Evolutionary conservation across 208 protist genomes (phyloP), one percentile per base, ranked within the genome.

Genomic region (Crithidia brevicula): DNA sequence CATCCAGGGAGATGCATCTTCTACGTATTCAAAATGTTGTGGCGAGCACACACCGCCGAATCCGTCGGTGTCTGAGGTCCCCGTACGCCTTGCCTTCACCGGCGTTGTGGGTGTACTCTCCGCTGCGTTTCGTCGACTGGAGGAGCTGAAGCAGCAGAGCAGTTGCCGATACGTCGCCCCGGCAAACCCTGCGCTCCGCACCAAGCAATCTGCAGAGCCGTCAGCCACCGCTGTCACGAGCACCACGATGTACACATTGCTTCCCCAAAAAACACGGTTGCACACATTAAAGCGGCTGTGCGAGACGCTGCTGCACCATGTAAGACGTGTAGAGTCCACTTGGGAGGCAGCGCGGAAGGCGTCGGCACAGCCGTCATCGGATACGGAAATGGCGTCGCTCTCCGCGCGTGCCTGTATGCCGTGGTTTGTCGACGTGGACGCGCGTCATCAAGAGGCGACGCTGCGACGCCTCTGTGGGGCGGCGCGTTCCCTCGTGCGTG

Each of bases 181-280:
- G 7, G 30, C 43, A 9, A 7, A 27, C 7, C 18, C 76, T 5
- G 60, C 49, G 2, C 64, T 23, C 20, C 69, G 42, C 15, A 45
- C 0, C 2, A 25, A 10, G 20, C 16, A 40, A 16, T 11, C 40
- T 33, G 25, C 16, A 18, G 49, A 45, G 15, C n/a, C 31, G 15
- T 42, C 52, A n/a, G 8, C 45, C 25, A 15, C 52, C n/a, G 31
- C 31, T 1, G 20, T 22, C 3, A n/a, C 34, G 8, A n/a, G 28
- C 20, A 69, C 59, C 27, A 27, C 31, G 40, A 49, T 49, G 18
- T 91, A 78, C 31, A 76, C 79, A 20, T 62, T 96, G 57, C 67
- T 96, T 31, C 80, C 83, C 22, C 87, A 96, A 27, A 96, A 93
- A 60, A 75, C 88, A 10, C 85, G 91, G 4, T 58, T 96, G 46